Base-by-base conservation (phyloP, 495 filamentous ascomycete species). In the Penicillium dipodomyicola region DNA sequence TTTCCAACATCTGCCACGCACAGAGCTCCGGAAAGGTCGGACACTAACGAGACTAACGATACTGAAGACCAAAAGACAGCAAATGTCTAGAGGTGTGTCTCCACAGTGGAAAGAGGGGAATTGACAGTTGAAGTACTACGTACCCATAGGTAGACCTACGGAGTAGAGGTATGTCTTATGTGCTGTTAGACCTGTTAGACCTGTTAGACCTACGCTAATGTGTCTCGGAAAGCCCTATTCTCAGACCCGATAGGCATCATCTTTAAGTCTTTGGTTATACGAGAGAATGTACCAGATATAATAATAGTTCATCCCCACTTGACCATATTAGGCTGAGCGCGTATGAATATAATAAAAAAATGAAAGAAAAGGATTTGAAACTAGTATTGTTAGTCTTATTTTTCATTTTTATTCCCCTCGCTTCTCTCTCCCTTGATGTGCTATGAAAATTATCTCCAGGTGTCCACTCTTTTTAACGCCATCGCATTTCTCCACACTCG, bases 351-450 rank as follows among this genome's bases (percentile, higher is more conserved):
- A 39, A 14, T 46, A 29, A 27, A n/a, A 25, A 15, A 3, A 20
- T 23, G 29, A 17, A 29, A 19, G 14, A 19, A 19, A 30, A 30
- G 10, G 23, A 48, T 17, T 19, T 29, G 45, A 22, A 29, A 30
- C 27, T 47, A 47, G 45, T 17, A 45, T 27, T 45, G 43, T 45
- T n/a, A 45, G 4, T 47, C 29, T 11, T 30, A 30, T 37, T 37
- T 15, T 14, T 7, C 7, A 17, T 11, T 39, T 20, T 42, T 52
- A 45, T 30, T 58, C 52, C 46, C 54, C 61, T 63, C 61, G 57
- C 61, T 54, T 63, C 33, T 29, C 5, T 29, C 27, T 8, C 27
- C 7, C 7, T 29, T 29, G 27, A 29, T 29, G 9, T 30, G 12
- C 33, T n/a, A 33, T 14, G 30, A 33, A 39, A 53, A 46, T 25